Percentiles rank a stretch among this genome's conserved stretches.
Conservation (phyloP, 805 yeast species). For the Saccharomycopsis selenospora region DNA sequence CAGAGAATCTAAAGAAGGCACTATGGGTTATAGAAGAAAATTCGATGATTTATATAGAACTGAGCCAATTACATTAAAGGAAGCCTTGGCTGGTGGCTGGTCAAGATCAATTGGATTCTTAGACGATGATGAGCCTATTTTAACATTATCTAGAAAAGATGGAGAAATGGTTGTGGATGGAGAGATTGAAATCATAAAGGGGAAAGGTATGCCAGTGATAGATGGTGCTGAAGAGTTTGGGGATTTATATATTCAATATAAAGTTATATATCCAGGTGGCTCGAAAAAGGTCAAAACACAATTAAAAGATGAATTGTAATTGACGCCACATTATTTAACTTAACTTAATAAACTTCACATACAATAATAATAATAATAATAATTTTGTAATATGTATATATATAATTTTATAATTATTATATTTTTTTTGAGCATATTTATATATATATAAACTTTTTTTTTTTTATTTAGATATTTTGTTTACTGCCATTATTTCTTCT, state of each 20-base stretch:
- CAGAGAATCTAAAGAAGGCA: slow-evolving; percentile 45
- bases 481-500: too few species aligned
- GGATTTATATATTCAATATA: slow-evolving; percentile 42
- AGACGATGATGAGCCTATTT: slow-evolving; percentile 46
- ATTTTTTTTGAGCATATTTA: too few species aligned
- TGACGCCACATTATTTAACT: not conserved
- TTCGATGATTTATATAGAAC: slow-evolving; percentile 70
- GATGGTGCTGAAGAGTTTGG: slow-evolving; percentile 42
- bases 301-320: slow-evolving; percentile 10
- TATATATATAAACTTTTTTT: too few species aligned
- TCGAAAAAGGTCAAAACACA: slow-evolving; percentile 15
- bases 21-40: slow-evolving; percentile 82
- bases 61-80: slow-evolving; percentile 64
- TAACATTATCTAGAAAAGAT: slow-evolving; percentile 38
- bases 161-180: slow-evolving; percentile 57
- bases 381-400: too few species aligned
- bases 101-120: slow-evolving; percentile 55
- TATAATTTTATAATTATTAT: too few species aligned
- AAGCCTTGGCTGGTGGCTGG: slow-evolving; percentile 82
- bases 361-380: too few species aligned
- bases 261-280: slow-evolving; percentile 38
- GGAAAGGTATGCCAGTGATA: slow-evolving; percentile 78
- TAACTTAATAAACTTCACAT: too few species aligned
- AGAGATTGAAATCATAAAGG: slow-evolving; percentile 61
- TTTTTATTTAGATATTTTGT: too few species aligned